phyloP scores from a whole-genome alignment of 2,329 filamentous ascomycete species.

The Diaporthe sp. region DNA sequence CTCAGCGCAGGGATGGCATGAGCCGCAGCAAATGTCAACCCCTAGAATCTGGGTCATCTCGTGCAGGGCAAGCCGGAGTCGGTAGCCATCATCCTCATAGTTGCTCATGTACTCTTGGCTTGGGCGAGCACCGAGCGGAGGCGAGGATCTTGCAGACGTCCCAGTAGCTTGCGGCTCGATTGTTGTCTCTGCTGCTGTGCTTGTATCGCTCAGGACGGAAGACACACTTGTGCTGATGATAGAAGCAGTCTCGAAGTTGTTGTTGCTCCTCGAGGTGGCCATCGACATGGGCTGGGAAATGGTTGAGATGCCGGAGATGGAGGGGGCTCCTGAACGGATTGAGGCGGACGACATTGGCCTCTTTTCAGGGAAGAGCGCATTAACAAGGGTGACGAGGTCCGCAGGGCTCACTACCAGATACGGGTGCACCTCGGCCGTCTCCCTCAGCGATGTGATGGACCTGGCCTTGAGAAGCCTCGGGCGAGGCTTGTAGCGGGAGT shows the following conservation, averaged over 20 bases:
- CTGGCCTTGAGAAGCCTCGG: constrained; percentile 77
- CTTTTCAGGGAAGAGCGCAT: constrained; percentile 84
- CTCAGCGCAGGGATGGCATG: constrained; percentile 84
- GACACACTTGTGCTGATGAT: constrained; percentile 80
- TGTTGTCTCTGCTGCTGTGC: constrained; percentile 74
- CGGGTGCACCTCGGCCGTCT: constrained; percentile 83
- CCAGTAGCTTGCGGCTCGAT: constrained; percentile 67
- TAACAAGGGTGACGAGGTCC: constrained; percentile 84
- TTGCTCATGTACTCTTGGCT: constrained; percentile 59
- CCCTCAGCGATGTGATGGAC: constrained; percentile 78
- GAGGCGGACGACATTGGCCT: constrained; percentile 74
- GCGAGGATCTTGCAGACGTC: constrained; percentile 67
- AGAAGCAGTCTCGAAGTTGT: constrained; percentile 72
- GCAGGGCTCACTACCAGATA: constrained; percentile 84
- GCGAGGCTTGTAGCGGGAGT: constrained; percentile 60
- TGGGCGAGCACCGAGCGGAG: constrained; percentile 60
- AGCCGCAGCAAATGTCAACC: constrained; percentile 72
- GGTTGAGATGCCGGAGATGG: constrained; percentile 74
- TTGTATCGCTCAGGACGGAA: constrained; percentile 78
- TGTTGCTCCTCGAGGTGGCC: constrained; percentile 63
- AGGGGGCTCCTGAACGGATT: constrained; percentile 76
- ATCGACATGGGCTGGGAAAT: constrained; percentile 78
- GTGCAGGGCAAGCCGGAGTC: constrained; percentile 75
- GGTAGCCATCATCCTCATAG: constrained; percentile 75
- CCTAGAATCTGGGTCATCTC: constrained; percentile 78